Evolutionary conservation across 2,329 filamentous ascomycete genomes (phyloP), one percentile per base, ranked within the genome.

Genomic region (Sclerotinia trifoliorum): DNA sequence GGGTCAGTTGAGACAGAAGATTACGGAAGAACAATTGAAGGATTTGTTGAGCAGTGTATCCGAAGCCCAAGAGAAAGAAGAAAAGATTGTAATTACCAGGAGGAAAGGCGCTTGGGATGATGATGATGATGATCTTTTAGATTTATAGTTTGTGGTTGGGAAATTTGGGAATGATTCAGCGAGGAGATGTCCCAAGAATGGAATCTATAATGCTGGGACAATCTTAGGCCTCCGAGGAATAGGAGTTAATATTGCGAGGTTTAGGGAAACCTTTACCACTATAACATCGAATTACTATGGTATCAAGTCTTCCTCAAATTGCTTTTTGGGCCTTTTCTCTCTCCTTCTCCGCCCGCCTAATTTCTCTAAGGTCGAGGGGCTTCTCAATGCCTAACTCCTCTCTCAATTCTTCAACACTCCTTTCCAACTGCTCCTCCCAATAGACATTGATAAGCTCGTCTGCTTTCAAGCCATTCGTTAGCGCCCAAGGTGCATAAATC

Each of bases 371-470:
- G 79, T 98, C 93, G 10, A 94, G 92, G 48, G 95, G 95, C 77
- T 87, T 88, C 82, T 98, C 93, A 66, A 99, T 93, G 2, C 92
- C 89, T 74, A 99, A 78, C 77, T 93, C 85, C 5, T 76, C 79
- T 72, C 95, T 85, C 78, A 99, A 77, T 72, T 89, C 91, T 64
- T 87, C 84, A 35, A 96, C 92, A 79, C 96, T 90, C 68, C 88
- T 91, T 81, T 94, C 90, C 73, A 99, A 80, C 81, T 94, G 86
- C 82, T 98, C 93, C 80, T 99, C 95, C 95, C 95, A 99, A 78
- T 97, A 99, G 1, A 99, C 89, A 79, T 97, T 97, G 73, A 99
- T 94, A 46, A 98, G 83, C 76, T 96, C 92, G 75, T 90, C 87
- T 60, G 88, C 85, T 67, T 85, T 81, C 72, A 93, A 79, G 19